Base-by-base conservation (phyloP, 2,329 filamentous ascomycete genomes). In the Trichoderma atrobrunneum region DNA sequence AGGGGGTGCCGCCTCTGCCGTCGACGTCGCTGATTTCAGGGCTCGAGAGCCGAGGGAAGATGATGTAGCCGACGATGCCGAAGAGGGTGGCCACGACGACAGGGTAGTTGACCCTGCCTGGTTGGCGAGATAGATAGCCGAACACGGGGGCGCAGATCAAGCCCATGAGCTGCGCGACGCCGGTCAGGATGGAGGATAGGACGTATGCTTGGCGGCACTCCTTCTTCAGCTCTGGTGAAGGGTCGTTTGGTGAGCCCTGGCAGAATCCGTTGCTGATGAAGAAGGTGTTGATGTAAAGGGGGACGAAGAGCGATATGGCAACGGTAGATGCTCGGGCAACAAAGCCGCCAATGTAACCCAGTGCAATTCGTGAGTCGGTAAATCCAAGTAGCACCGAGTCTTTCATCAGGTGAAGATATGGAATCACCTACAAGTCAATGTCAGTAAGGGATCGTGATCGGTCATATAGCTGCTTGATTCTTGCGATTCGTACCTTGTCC, bases 261-360 rank as follows among this genome's bases (percentile, higher is more conserved):
- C 96, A 98, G 75, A 93, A 91, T 3, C 94, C 95, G 68, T 92
- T 91, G 63, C 86, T 85, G 74, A 95, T 92, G 81, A 95, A 98
- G 81, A 93, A 97, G 28, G 93, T 91, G 79, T 98, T 98, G 77
- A 98, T 90, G 79, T 93, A 97, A 2, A 99, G 87, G 0, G 96
- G 96, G 69, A 99, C 92, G 82, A 98, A 99, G 7, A 98, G 88
- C 0, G 94, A 97, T 75, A 99, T 97, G 67, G 93, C 95, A 6
- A 99, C 96, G 0, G 94, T 97, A 0, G 95, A 98, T 8, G 96
- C 95, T 71, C 96, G 90, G 11, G 95, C 95, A 3, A 99, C 95
- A 77, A 98, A 98, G 1, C 96, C 96, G 74, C 95, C 96, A 0
- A 98, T 84, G 78, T 98, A 99, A 32, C 93, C 95, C 0, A 98